Evolutionary conservation across 192 early-diverging fungal species (phyloP).

Genomic region (Backusella australiensis): DNA sequence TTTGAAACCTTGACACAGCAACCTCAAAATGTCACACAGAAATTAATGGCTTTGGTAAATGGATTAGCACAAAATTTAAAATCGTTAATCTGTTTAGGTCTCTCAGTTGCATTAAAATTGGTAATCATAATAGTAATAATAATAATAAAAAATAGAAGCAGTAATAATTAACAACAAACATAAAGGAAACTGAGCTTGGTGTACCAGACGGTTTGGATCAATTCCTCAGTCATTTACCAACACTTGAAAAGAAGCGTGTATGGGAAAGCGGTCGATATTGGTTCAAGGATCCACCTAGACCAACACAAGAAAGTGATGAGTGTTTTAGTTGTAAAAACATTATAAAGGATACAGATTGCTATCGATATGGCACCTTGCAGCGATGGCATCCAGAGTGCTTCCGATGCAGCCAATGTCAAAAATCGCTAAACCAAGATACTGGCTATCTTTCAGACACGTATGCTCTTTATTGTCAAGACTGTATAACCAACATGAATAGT

Average conservation of each 20-base stretch:
- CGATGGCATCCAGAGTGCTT: slow-evolving; percentile 14
- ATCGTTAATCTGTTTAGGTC: slow-evolving; percentile 81
- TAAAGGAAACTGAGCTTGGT: slow-evolving; percentile 15
- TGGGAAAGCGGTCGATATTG: slow-evolving; percentile 22
- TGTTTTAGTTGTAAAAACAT: slow-evolving; percentile 8
- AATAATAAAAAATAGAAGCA: not conserved
- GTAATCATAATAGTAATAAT: slow-evolving; percentile 37
- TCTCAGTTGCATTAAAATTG: slow-evolving; percentile 84
- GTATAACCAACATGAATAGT: not conserved
- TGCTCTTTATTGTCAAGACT: slow-evolving; percentile 24
- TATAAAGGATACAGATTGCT: slow-evolving; percentile 4
- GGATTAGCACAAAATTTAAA: slow-evolving; percentile 90
- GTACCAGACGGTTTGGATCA: slow-evolving; percentile 45
- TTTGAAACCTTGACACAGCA: slow-evolving; percentile 83
- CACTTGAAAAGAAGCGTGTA: slow-evolving; percentile 43
- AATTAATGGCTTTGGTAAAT: slow-evolving; percentile 84
- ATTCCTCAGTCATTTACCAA: slow-evolving; percentile 76
- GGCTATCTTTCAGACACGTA: slow-evolving; percentile 66
- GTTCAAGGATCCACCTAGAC: slow-evolving; percentile 20
- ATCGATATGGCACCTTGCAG: not conserved
- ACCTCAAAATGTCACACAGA: slow-evolving; percentile 65
- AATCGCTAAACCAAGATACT: slow-evolving; percentile 28
- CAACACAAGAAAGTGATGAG: slow-evolving; percentile 18
- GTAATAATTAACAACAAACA: not conserved
- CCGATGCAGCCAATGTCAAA: not conserved